These are phyloP conservation scores for Venturia carpophila DNA, from an alignment of 2,329 filamentous ascomycete species.

Conservation along the genomic window DNA sequence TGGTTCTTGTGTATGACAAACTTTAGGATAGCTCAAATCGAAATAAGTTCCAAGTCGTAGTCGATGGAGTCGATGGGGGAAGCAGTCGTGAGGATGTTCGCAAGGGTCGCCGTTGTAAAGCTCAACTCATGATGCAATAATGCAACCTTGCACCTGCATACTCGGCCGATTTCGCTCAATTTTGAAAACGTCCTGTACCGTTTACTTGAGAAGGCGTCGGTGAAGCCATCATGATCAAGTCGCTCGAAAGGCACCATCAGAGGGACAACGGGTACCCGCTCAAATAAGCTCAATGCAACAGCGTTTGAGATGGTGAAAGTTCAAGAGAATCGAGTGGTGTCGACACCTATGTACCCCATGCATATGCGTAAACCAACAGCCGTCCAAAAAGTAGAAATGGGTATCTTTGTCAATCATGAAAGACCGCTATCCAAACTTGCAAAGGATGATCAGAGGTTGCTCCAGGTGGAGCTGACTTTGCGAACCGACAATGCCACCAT, in stretches of 20 bases:
- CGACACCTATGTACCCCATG: neutral
- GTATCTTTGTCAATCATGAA: conserved; percentile 11
- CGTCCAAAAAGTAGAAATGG: neutral
- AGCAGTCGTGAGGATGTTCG: neutral
- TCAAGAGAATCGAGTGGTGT: neutral
- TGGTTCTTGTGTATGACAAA: neutral
- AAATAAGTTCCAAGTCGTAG: neutral
- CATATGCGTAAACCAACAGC: neutral
- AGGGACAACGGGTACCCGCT: neutral
- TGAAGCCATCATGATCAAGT: too few species aligned
- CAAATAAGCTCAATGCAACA: neutral
- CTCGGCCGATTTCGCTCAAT: neutral
- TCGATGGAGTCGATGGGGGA: neutral
- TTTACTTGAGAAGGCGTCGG: too few species aligned
- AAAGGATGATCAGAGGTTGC: neutral
- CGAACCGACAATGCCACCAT: conserved; percentile 2
- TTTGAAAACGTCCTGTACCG: neutral
- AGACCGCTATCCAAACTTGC: conserved; percentile 7
- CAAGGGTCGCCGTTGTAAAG: neutral
- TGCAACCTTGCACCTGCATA: neutral
- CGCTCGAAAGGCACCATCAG: too few species aligned
- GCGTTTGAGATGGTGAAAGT: neutral
- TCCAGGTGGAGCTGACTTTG: neutral
- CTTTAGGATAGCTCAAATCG: neutral
- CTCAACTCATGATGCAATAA: conserved; percentile 9